Evolutionary conservation across 1,284 basidiomycete genomes (phyloP), one percentile per base, ranked within the genome.

Genomic region (Pseudozyma pruni): DNA sequence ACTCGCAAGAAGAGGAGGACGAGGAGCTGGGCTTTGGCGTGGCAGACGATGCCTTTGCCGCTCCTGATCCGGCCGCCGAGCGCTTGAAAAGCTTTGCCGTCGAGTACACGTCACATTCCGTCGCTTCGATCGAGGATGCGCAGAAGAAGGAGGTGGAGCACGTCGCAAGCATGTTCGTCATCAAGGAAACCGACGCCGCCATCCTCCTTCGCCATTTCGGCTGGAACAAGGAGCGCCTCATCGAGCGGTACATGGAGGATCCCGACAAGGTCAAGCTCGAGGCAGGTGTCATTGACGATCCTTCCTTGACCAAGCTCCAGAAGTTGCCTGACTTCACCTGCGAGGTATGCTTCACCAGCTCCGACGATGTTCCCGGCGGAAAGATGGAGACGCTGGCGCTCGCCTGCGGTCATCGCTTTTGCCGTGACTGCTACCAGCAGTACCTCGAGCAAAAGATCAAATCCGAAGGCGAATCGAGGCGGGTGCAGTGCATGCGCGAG

Each of bases 221-320:
- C 43, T 98, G 95, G 95, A 98, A 98, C 86, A 92, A 92, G 80
- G 95, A 98, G 83, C 90, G 90, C 59, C 87, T 98, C n/a, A 81
- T 85, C 60, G 84, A 85, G 49, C 74, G 63, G 27, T 81, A 80
- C 68, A 81, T 81, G 81, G 80, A 81, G 25, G 49, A 58, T 10
- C 63, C 76, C 9, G 80, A 79, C 14, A 49, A 71, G 42, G 75
- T 80, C 44, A 75, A 72, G 17, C 52, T 74, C 38, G 78, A 79
- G 50, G 80, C 79, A 14, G 80, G 80, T 9, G 69, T 82, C 3
- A 58, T 50, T 43, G 75, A 80, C 20, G 73, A 74, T 33, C 60
- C 72, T n/a, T 19, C 63, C 16, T 64, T 63, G 10, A 68, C 76
- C n/a, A 67, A 59, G 51, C 56, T 79, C 6, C 57, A 63, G 19